Percentiles rank a stretch among this genome's conserved stretches.
Evolutionary conservation across 768 basidiomycete genomes (phyloP).

Genomic region (Mycena pura): DNA sequence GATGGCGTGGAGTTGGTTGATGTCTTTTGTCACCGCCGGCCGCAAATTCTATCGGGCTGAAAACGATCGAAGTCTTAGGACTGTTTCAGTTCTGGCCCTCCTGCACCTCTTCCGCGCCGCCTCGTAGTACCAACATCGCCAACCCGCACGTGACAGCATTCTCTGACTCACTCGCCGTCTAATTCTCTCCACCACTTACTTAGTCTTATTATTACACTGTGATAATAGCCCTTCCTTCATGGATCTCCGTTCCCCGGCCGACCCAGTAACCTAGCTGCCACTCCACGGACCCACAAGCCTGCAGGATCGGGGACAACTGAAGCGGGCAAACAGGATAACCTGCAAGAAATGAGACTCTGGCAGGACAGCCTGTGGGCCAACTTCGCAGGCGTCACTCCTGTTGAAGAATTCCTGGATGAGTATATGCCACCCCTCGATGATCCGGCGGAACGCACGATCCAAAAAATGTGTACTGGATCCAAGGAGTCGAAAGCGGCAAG

Average conservation of each 20-base stretch:
- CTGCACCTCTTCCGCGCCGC: too few relatives aligned
- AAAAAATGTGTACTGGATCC: not conserved
- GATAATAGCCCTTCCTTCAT: not conserved
- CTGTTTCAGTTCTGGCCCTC: too few relatives aligned
- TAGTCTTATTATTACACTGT: not conserved
- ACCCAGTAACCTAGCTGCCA: not conserved
- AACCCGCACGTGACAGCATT: too few relatives aligned
- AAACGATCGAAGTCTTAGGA: too few relatives aligned
- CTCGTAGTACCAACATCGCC: too few relatives aligned
- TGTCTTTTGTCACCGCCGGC: too few relatives aligned
- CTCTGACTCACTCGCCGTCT: too few relatives aligned
- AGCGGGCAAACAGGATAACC: not conserved
- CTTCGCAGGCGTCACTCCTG: not conserved
- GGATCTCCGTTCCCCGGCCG: not conserved
- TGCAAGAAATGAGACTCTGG: not conserved
- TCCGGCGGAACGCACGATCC: not conserved
- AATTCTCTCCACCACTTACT: too few relatives aligned
- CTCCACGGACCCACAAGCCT: not conserved
- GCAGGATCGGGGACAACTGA: not conserved
- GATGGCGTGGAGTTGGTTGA: too few relatives aligned
- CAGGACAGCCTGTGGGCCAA: not conserved
- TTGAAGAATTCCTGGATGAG: not conserved
- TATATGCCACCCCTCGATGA: not conserved
- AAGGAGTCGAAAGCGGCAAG: not conserved
- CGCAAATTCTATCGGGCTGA: too few relatives aligned